phyloP scores from a whole-genome alignment of 2,329 filamentous ascomycete genomes.

The Cadophora sp. region DNA sequence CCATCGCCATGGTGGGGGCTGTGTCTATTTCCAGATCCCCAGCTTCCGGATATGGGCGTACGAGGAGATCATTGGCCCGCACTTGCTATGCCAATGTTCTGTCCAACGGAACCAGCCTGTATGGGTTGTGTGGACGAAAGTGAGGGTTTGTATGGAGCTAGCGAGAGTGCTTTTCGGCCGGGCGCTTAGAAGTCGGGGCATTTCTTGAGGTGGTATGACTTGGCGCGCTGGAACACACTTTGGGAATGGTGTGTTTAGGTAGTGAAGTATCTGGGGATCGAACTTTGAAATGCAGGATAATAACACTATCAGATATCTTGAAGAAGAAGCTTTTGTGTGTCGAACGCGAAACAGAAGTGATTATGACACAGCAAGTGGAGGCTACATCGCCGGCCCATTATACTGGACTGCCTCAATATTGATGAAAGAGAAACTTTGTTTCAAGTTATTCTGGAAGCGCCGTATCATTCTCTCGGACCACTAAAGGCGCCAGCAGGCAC shows the following conservation, averaged over 20 bases:
- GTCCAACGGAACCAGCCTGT: conserved; percentile 29
- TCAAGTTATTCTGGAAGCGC: conserved; percentile 3
- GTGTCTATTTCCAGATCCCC: conserved; percentile 37
- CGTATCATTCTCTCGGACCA: neutral
- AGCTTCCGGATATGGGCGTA: conserved; percentile 19
- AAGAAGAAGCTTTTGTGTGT: neutral
- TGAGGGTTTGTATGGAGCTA: conserved; percentile 7
- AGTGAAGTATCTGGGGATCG: too few relatives aligned
- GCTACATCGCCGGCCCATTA: neutral
- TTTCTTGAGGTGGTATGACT: conserved; percentile 8
- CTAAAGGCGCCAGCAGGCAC: neutral
- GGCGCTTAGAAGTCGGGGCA: conserved; percentile 34
- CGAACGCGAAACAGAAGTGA: too few relatives aligned
- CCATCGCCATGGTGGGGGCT: conserved; percentile 28
- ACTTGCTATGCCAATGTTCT: conserved; percentile 14
- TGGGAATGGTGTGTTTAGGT: neutral
- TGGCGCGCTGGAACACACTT: conserved; percentile 16
- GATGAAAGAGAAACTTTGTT: neutral
- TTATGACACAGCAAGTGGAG: neutral
- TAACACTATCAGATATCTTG: too few relatives aligned
- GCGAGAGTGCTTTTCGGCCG: conserved; percentile 19
- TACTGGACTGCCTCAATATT: neutral
- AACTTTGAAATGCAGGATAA: too few relatives aligned
- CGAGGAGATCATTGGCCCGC: conserved; percentile 25
- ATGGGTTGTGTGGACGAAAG: conserved; percentile 5